Evolutionary conservation across 2,329 filamentous ascomycete genomes (phyloP).

Genomic region (Fusarium lyarnte): DNA sequence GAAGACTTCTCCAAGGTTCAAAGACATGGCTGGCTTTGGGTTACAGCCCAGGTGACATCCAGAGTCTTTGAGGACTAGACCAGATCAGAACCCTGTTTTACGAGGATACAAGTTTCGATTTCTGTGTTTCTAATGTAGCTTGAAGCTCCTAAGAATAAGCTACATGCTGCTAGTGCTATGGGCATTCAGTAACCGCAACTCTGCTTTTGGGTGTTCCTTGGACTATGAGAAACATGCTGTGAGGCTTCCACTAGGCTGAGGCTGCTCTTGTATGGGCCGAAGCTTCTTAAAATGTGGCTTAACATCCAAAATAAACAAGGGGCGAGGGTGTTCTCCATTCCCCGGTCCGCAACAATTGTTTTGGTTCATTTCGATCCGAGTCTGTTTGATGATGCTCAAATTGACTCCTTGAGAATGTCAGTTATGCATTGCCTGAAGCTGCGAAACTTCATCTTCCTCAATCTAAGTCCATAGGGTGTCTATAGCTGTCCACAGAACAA

Average conservation of each 20-base stretch:
- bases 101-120: slow-evolving; percentile 3
- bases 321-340: background rate
- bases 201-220: slow-evolving; percentile 22
- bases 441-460: slow-evolving; percentile 28
- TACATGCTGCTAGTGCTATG: slow-evolving; percentile 6
- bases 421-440: slow-evolving; percentile 28
- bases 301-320: background rate
- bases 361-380: background rate
- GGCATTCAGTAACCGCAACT: slow-evolving; percentile 19
- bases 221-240: background rate
- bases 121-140: background rate
- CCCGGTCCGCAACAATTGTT: background rate
- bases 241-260: background rate
- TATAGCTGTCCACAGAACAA: slow-evolving; percentile 25
- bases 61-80: background rate
- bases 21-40: background rate
- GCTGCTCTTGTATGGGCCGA: background rate
- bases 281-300: background rate
- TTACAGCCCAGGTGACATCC: slow-evolving; percentile 3
- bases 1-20: background rate
- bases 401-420: slow-evolving; percentile 1
- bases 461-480: slow-evolving; percentile 30
- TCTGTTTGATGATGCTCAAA: background rate
- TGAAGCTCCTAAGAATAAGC: slow-evolving; percentile 4
- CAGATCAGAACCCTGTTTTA: background rate